Evolutionary conservation across 306 rosid species (phyloP).

Genomic region (Prunus campanulata): DNA sequence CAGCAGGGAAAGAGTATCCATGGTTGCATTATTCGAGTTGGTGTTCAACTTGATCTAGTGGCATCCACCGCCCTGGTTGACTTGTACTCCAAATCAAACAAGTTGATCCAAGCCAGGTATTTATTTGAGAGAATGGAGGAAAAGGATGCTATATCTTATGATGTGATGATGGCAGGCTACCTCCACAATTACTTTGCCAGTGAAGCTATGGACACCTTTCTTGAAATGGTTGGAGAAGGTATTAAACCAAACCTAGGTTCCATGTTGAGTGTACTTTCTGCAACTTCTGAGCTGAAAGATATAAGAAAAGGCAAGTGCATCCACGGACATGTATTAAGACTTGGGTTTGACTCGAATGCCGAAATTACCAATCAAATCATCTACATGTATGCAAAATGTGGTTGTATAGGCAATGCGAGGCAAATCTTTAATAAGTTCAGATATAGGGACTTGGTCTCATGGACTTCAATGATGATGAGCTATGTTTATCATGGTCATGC

Average conservation of each 20-base stretch:
- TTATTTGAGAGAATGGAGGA: conserved; percentile 36
- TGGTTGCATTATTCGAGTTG: conserved; percentile 36
- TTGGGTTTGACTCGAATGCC: conserved; percentile 19
- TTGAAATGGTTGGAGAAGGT: conserved; percentile 30
- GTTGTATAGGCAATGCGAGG: conserved; percentile 28
- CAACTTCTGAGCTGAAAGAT: conserved; percentile 35
- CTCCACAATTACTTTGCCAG: conserved; percentile 24
- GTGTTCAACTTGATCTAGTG: conserved; percentile 36
- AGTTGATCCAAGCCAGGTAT: conserved; percentile 36
- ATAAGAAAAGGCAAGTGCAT: conserved; percentile 32
- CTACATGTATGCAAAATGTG: conserved; percentile 39
- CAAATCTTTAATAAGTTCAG: conserved; percentile 28
- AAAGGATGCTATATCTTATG: conserved; percentile 36
- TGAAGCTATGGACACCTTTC: conserved; percentile 30
- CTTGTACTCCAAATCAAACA: conserved; percentile 40
- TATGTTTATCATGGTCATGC: conserved; percentile 31
- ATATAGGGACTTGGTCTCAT: conserved; percentile 43
- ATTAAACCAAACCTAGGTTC: conserved; percentile 36
- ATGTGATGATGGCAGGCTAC: conserved; percentile 50
- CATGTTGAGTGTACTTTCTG: conserved; percentile 43
- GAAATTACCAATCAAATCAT: conserved; percentile 45
- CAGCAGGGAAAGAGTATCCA: conserved; percentile 47
- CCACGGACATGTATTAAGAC: conserved; percentile 40
- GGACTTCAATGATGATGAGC: conserved; percentile 56
- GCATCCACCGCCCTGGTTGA: conserved; percentile 46